Evolutionary conservation across 768 basidiomycete genomes (phyloP), one percentile per base, ranked within the genome.

Genomic region (Boletus huronensis): DNA sequence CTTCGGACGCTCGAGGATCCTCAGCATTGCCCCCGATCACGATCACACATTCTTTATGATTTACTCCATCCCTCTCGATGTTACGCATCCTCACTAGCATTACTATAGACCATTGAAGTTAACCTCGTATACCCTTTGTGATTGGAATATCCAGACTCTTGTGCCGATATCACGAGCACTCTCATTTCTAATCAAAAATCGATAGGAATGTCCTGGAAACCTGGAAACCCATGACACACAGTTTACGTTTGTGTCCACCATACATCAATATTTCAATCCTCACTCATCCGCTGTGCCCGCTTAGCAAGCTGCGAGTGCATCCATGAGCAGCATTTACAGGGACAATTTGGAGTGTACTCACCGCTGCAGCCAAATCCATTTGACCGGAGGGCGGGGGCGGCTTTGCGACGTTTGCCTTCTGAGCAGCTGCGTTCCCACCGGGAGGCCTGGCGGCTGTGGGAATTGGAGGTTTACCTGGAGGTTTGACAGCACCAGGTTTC

Each of bases 311-410:
- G 42, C n/a, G 42, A 53, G 40, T 50, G 23, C 25, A 53, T 50
- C 16, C 41, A 44, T 59, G 29, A 55, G 48, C 21, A 43, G 13
- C 9, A 1, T 21, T 17, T 10, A 11, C 35, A 26, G 32, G 1
- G 16, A 6, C 19, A 40, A 38, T 13, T 39, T 26, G 44, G 7
- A 47, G 51, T 31, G 16, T 52, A 54, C 88, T 77, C 61, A 94
- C 89, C 46, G 82, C 87, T 58, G 92, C 90, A 54, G 93, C 90
- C 58, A 94, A 73, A 72, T 93, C 93, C 72, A 90, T 58, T 64
- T 93, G 90, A 16, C 79, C 82, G 31, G 79, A 79, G 4, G 74
- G 70, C 6, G 78, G 79, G 36, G 72, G 70, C 44, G 73, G 72
- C 36, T 75, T 75, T 58, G 75, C 78, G 19, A 70, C 65, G 16